phyloP scores from a whole-genome alignment of 176 grass and related monocot genomes.

The Ampelocalamus luodianensis region DNA sequence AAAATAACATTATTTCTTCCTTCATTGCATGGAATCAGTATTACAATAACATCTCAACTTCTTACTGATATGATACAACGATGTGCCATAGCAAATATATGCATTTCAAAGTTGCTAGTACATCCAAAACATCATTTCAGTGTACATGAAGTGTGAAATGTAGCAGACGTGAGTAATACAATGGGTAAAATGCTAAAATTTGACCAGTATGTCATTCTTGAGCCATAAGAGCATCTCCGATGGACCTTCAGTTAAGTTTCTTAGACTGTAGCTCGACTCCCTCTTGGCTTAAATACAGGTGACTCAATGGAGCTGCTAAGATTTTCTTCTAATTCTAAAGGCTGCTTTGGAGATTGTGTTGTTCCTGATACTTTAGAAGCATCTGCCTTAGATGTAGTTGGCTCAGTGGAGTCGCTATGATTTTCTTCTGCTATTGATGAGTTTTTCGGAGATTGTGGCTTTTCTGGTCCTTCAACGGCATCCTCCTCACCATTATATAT shows the following conservation, averaged over 20 bases:
- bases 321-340: constrained; percentile 43
- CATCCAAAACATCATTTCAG: not conserved
- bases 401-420: constrained; percentile 43
- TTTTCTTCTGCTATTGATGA: constrained; percentile 49
- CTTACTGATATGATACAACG: constrained; percentile 7
- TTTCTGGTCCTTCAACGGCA: constrained; percentile 49
- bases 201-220: constrained; percentile 70
- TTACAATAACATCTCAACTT: constrained; percentile 30
- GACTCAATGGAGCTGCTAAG: constrained; percentile 25
- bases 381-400: constrained; percentile 47
- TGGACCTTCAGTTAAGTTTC: constrained; percentile 83
- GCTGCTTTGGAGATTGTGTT: constrained; percentile 48
- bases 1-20: too few species aligned
- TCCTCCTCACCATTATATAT: constrained; percentile 68
- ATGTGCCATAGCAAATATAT: constrained; percentile 23
- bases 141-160: constrained; percentile 2
- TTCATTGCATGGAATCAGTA: too few species aligned
- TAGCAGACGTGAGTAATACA: not conserved
- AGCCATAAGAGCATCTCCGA: constrained; percentile 81
- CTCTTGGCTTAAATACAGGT: constrained; percentile 41
- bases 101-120: not conserved
- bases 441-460: constrained; percentile 41
- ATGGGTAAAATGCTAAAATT: constrained; percentile 47
- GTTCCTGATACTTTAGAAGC: constrained; percentile 51
- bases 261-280: constrained; percentile 70